Base-by-base conservation (phyloP, 2,329 filamentous ascomycete genomes). In the Fusarium xylarioides region DNA sequence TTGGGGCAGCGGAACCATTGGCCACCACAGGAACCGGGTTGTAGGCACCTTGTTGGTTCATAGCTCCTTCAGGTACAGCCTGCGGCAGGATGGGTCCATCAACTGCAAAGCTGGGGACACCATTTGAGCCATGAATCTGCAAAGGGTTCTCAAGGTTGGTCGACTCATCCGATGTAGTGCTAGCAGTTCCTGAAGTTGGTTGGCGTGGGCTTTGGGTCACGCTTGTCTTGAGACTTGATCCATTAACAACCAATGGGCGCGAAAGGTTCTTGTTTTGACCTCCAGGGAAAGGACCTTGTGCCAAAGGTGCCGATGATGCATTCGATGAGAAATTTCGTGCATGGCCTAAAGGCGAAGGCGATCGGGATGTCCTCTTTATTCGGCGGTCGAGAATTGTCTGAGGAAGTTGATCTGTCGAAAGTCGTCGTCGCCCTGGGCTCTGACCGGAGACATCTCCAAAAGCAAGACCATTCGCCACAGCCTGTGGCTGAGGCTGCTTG, bases 311-410 rank as follows among this genome's bases (percentile, higher is more conserved):
- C 2, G 84, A 82, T 44, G 81, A 80, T 28, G 81, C 83, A 8
- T 82, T 84, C 0, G 81, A 75, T 1, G 86, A 85, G 37, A 83
- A 82, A 3, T 83, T 82, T 53, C 86, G 84, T 47, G 81, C 79
- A 65, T 88, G 87, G 7, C 87, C 86, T 4, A 88, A 79, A 1
- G 88, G 88, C 7, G 88, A 90, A 18, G 87, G 88, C 10, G 88
- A 90, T 19, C 87, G 83, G 5, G 88, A 89, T 5, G 85, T 85
- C 42, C 86, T 83, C 73, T 84, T 84, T 79, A 89, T 88, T 43
- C 87, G 81, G 30, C 86, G 83, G 60, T 89, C 87, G 11, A 89
- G 81, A 30, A 89, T 83, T 16, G 85, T 84, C 74, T 88, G 88
- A 0, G 87, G 86, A 8, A 86, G 79, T 68, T 89, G 86, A 49